Percentiles rank a stretch among this genome's conserved stretches.
Evolutionary conservation across 2,329 filamentous ascomycete genomes (phyloP).

Genomic region (Aspergillus ochraceoroseus): DNA sequence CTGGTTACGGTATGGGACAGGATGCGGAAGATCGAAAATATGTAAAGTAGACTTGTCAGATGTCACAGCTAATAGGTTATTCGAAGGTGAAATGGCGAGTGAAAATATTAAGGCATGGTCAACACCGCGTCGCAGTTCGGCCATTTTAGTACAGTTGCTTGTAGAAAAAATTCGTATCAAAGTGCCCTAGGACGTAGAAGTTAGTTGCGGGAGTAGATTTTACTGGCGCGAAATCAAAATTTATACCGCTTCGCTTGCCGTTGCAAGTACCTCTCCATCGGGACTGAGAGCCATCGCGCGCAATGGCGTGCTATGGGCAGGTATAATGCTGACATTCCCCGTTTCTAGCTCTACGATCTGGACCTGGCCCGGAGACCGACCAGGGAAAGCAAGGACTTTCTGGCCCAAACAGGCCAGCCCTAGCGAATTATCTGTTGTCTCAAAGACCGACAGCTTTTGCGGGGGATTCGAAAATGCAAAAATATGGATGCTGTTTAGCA

Average conservation of each 20-base stretch:
- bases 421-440: slow-evolving; percentile 77
- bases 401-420: slow-evolving; percentile 75
- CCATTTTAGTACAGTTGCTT: slow-evolving; percentile 70
- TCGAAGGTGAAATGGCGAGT: slow-evolving; percentile 78
- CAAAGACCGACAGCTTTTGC: slow-evolving; percentile 66
- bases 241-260: slow-evolving; percentile 72
- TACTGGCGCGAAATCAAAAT: not conserved
- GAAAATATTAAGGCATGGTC: slow-evolving; percentile 85
- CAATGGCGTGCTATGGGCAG: slow-evolving; percentile 75
- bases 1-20: slow-evolving; percentile 34
- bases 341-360: slow-evolving; percentile 75
- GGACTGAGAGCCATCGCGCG: slow-evolving; percentile 73
- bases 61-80: slow-evolving; percentile 76
- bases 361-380: slow-evolving; percentile 80
- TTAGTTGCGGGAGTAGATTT: slow-evolving; percentile 17
- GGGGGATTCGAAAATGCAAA: slow-evolving; percentile 73
- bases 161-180: slow-evolving; percentile 82
- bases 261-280: slow-evolving; percentile 77
- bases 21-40: slow-evolving; percentile 73
- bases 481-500: slow-evolving; percentile 75
- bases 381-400: slow-evolving; percentile 74
- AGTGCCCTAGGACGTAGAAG: slow-evolving; percentile 58
- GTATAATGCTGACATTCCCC: slow-evolving; percentile 85
- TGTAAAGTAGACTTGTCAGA: slow-evolving; percentile 96
- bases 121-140: slow-evolving; percentile 80